Conservation (phyloP, 306 rosid genomes). For the Gastrolobium bilobum region DNA sequence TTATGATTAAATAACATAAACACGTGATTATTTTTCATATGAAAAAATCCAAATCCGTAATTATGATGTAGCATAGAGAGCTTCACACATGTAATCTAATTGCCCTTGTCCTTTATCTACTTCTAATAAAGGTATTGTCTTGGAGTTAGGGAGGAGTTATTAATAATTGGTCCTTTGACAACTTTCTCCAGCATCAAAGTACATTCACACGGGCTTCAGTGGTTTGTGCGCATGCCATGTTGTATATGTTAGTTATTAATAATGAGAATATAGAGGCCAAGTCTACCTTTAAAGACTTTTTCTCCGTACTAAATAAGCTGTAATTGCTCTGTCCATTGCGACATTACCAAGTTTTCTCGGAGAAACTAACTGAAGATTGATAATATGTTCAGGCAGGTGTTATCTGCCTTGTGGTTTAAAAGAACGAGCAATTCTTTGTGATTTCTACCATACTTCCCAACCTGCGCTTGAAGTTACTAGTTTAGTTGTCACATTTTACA, state of each 20-base stretch:
- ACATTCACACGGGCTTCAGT: slow-evolving; percentile 2
- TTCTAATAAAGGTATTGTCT: slow-evolving; percentile 34
- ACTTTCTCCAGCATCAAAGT: slow-evolving; percentile 12
- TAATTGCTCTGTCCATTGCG: background rate
- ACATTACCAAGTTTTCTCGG: background rate
- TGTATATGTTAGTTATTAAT: background rate
- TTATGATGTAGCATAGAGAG: slow-evolving; percentile 13
- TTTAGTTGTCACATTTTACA: slow-evolving; percentile 29
- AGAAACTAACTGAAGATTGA: slow-evolving; percentile 10
- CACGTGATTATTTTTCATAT: too few relatives aligned
- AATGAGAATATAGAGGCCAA: background rate
- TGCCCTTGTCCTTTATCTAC: slow-evolving; percentile 10
- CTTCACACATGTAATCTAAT: slow-evolving; percentile 9
- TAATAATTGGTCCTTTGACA: slow-evolving; percentile 35
- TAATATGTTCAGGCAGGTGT: slow-evolving; percentile 14
- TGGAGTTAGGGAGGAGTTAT: slow-evolving; percentile 31
- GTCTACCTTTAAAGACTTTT: slow-evolving; percentile 14
- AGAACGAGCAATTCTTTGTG: background rate
- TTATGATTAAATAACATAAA: too few relatives aligned
- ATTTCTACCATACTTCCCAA: background rate
- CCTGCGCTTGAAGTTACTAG: background rate
- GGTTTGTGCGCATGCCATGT: background rate
- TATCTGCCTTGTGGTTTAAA: background rate
- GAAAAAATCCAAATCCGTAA: too few relatives aligned
- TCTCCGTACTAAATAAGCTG: background rate